Base-by-base conservation (phyloP, 495 filamentous ascomycete genomes). In the Daldinia bambusicola region DNA sequence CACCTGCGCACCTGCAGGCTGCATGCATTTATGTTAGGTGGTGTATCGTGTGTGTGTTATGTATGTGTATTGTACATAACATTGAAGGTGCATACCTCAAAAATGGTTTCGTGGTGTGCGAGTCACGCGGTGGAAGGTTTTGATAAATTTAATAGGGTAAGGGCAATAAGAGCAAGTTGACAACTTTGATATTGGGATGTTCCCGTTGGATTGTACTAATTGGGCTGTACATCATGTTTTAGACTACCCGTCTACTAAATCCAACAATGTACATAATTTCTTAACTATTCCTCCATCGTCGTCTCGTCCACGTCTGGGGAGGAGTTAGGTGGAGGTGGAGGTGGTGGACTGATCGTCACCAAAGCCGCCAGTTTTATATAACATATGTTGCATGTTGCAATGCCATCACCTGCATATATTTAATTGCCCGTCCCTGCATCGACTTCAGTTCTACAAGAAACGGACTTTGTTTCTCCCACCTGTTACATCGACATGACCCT, bases 121-220 rank as follows among this genome's bases (percentile, higher is more conserved):
- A 74, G 66, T 74, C 71, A 70, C 62, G 66, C 71, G 71, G 63
- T 70, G n/a, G 66, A 66, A 65, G 62, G 70, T 64, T 69, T 69
- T 66, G 61, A 66, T 66, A 73, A 40, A 53, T 22, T 22, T 48
- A 10, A 32, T 32, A 32, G 50, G 50, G 1, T 26, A 26, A 26
- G 26, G 26, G 50, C 9, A 32, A 48, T 16, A 32, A 48, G 43
- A 48, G 20, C 43, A 48, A 20, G 20, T 53, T 53, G 50, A 53
- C 26, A 26, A 53, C 32, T 30, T n/a, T 53, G 1, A 26, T 26
- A 3, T 26, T 3, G n/a, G n/a, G n/a, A 26, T 26, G 26, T 26
- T 3, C 43, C 9, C 22, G 12, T 4, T 48, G 18, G 18, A 22
- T 48, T 48, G 26, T 26, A 26, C 26, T 26, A 26, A 26, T n/a